phyloP scores from a whole-genome alignment of 371 early-diverging fungal species.

The Coemansia sp. region DNA sequence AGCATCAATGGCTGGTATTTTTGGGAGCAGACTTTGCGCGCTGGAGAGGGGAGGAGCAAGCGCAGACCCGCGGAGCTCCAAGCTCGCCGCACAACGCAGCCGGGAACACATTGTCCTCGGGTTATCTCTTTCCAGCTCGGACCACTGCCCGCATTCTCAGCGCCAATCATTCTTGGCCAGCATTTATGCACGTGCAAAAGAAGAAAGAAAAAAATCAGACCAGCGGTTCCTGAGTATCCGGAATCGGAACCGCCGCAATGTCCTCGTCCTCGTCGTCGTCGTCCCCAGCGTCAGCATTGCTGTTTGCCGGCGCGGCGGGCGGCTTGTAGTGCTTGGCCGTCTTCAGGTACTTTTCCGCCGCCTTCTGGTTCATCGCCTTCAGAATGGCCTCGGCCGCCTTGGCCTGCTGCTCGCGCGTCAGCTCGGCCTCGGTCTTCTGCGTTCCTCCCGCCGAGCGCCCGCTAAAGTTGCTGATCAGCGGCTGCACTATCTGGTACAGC shows the following conservation, averaged over 20 bases:
- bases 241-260: slow-evolving; percentile 6
- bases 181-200: slow-evolving; percentile 7
- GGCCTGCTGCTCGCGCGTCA: slow-evolving; percentile 47
- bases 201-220: slow-evolving; percentile 9
- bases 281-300: too few relatives aligned
- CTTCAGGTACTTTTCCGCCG: slow-evolving; percentile 22
- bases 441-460: neutral
- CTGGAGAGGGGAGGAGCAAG: too few relatives aligned
- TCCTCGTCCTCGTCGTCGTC: slow-evolving; percentile 8
- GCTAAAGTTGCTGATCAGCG: slow-evolving; percentile 19
- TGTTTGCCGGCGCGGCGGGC: neutral
- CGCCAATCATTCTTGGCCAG: slow-evolving; percentile 25
- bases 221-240: slow-evolving; percentile 22
- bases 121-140: too few relatives aligned
- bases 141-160: neutral
- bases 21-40: too few relatives aligned
- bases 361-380: slow-evolving; percentile 28
- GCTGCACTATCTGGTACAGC: slow-evolving; percentile 36
- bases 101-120: too few relatives aligned
- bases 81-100: neutral
- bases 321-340: slow-evolving; percentile 39
- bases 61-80: neutral
- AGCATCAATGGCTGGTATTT: too few relatives aligned
- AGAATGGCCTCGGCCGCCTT: slow-evolving; percentile 37
- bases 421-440: slow-evolving; percentile 9